A percentile compares a stretch with the other conserved stretches of the same genome.
Conservation (phyloP, 192 early-diverging fungal genomes). For the Pecoramyces ruminantium region DNA sequence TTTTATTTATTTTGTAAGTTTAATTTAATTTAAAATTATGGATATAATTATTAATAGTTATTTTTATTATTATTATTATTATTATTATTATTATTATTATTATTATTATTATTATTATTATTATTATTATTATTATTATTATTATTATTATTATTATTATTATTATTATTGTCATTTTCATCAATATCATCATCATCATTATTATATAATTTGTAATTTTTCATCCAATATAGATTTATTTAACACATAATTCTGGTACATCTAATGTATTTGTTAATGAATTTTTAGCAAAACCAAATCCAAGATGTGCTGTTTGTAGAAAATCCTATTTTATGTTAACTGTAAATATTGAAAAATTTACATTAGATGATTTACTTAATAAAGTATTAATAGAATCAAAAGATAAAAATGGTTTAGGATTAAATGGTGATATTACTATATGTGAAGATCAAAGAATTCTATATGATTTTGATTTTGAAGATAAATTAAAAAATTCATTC, state of each 20-base stretch:
- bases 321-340: slow-evolving; percentile 40
- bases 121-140: too few species aligned
- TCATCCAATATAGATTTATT: slow-evolving; percentile 41
- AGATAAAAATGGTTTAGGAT: slow-evolving; percentile 17
- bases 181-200: too few species aligned
- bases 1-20: too few species aligned
- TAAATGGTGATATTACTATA: slow-evolving; percentile 56
- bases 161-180: too few species aligned
- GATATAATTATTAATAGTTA: too few species aligned
- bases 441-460: slow-evolving; percentile 31
- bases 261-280: slow-evolving; percentile 47
- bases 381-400: slow-evolving; percentile 12
- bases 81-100: too few species aligned
- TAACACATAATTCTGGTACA: slow-evolving; percentile 36
- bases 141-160: too few species aligned
- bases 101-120: too few species aligned
- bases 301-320: slow-evolving; percentile 58
- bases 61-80: too few species aligned
- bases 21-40: too few species aligned
- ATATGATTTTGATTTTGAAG: background rate
- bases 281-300: slow-evolving; percentile 43
- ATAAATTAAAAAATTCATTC: background rate
- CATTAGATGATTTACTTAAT: slow-evolving; percentile 49
- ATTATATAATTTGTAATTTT: too few species aligned
- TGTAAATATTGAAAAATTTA: slow-evolving; percentile 35